Conservation (phyloP, 2,329 filamentous ascomycete genomes). For the Zymoseptoria ardabiliae region DNA sequence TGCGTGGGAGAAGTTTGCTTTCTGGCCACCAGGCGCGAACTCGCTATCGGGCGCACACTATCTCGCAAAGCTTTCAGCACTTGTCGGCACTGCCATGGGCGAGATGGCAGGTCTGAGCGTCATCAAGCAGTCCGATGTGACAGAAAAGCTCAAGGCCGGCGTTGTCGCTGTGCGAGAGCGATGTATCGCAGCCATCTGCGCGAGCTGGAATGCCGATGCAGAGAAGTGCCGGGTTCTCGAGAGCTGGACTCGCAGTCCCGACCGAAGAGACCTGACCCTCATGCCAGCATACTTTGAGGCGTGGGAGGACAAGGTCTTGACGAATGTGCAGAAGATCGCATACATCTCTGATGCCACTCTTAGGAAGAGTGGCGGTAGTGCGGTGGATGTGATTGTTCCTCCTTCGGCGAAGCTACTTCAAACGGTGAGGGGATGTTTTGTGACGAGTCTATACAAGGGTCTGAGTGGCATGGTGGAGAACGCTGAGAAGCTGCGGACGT, state of each 20-base stretch:
- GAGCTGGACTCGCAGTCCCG: conserved; percentile 80
- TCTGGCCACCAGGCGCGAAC: conserved; percentile 92
- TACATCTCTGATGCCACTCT: conserved; percentile 84
- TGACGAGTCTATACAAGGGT: conserved; percentile 87
- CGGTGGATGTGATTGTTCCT: conserved; percentile 71
- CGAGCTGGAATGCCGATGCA: conserved; percentile 87
- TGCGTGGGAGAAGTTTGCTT: conserved; percentile 87
- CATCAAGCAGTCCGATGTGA: conserved; percentile 43
- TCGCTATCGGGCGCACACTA: conserved; percentile 89
- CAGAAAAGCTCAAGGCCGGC: conserved; percentile 65
- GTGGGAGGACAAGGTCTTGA: conserved; percentile 75
- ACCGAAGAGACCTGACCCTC: conserved; percentile 78
- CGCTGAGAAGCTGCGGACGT: conserved; percentile 39
- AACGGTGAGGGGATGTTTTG: conserved; percentile 86
- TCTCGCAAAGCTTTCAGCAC: conserved; percentile 68
- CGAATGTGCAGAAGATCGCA: conserved; percentile 88
- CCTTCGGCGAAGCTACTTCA: conserved; percentile 82
- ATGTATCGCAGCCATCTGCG: conserved; percentile 75
- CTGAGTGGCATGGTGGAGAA: conserved; percentile 96
- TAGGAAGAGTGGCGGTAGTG: conserved; percentile 48
- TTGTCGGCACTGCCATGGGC: conserved; percentile 79
- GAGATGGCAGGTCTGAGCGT: conserved; percentile 74
- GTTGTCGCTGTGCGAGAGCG: conserved; percentile 76
- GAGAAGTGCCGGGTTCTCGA: conserved; percentile 89
- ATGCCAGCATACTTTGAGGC: conserved; percentile 82